Percentiles rank a stretch among this genome's conserved stretches.
Conservation (phyloP, 371 early-diverging fungal species). For the Mucor racemosus region DNA sequence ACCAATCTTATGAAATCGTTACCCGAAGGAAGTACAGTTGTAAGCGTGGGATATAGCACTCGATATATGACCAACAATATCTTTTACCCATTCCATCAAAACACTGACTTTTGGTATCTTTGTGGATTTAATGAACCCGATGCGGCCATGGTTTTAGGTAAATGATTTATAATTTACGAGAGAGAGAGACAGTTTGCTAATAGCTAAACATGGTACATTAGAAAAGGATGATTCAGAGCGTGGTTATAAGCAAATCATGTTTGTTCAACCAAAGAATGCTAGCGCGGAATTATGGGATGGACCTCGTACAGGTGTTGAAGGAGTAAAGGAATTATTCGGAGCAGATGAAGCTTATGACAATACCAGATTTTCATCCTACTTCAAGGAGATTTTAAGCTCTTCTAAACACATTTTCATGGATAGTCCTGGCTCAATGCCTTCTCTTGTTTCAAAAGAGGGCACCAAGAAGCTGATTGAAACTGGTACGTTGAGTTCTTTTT, state of each 20-base stretch:
- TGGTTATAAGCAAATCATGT: constrained; percentile 88
- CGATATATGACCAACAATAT: constrained; percentile 92
- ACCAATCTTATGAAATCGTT: constrained; percentile 64
- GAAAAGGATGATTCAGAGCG: constrained; percentile 60
- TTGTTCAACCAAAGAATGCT: constrained; percentile 77
- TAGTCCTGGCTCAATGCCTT: constrained; percentile 34
- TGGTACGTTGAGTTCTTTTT: constrained; percentile 36
- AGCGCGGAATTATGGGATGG: constrained; percentile 93
- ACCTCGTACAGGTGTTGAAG: constrained; percentile 83
- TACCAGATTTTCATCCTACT: constrained; percentile 29
- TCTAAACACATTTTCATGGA: constrained; percentile 47
- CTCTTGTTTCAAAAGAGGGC: constrained; percentile 27
- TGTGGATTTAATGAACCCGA: constrained; percentile 93
- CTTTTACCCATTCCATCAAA: constrained; percentile 95
- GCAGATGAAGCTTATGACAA: constrained; percentile 76
- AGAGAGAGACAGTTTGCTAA: too few species aligned
- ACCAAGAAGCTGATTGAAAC: constrained; percentile 37
- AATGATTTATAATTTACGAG: not conserved
- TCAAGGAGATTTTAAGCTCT: constrained; percentile 29
- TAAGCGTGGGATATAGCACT: constrained; percentile 77
- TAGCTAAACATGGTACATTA: constrained; percentile 15
- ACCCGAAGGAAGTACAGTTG: constrained; percentile 69
- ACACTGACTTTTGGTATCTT: constrained; percentile 89
- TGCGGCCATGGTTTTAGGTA: constrained; percentile 78
- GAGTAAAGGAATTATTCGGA: constrained; percentile 79